phyloP scores from a whole-genome alignment of 2,329 filamentous ascomycete genomes.

The Aureobasidium sp. region DNA sequence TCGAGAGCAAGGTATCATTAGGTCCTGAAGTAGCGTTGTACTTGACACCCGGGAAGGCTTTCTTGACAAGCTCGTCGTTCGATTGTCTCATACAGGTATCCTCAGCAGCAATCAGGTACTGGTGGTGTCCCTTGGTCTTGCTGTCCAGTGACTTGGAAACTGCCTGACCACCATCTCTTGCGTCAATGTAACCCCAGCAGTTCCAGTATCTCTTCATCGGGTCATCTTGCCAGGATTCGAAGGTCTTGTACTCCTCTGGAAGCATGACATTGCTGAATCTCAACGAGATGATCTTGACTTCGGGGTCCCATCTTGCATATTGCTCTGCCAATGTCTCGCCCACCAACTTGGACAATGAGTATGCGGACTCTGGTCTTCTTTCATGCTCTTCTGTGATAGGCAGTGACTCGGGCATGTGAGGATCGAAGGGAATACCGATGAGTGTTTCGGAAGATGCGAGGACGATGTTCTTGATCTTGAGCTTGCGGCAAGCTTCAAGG shows the following conservation, averaged over 20 bases:
- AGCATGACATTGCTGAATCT: constrained; percentile 21
- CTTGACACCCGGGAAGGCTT: constrained; percentile 17
- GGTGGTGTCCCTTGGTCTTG: constrained; percentile 17
- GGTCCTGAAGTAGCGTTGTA: constrained; percentile 15
- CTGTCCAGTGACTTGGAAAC: constrained; percentile 16
- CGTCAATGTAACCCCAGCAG: constrained; percentile 20
- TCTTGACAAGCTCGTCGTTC: constrained; percentile 19
- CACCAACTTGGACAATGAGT: constrained; percentile 18
- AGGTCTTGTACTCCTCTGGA: constrained; percentile 17
- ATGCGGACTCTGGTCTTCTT: constrained; percentile 17
- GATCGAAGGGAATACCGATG: constrained; percentile 20
- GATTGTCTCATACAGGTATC: constrained; percentile 19
- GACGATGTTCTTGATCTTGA: constrained; percentile 19
- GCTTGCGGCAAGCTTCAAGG: constrained; percentile 18
- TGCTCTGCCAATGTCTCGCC: constrained; percentile 20
- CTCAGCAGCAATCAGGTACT: constrained; percentile 18
- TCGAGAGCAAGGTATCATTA: constrained; percentile 18
- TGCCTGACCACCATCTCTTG: constrained; percentile 17
- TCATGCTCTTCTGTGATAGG: constrained; percentile 20
- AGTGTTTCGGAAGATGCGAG: constrained; percentile 19
- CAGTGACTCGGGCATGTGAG: constrained; percentile 15
- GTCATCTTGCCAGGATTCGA: constrained; percentile 18
- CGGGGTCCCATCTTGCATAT: constrained; percentile 18
- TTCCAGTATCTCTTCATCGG: constrained; percentile 19
- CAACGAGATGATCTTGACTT: constrained; percentile 17